Base-by-base conservation (phyloP, 1,284 basidiomycete genomes). In the Fereydounia khargensis region DNA sequence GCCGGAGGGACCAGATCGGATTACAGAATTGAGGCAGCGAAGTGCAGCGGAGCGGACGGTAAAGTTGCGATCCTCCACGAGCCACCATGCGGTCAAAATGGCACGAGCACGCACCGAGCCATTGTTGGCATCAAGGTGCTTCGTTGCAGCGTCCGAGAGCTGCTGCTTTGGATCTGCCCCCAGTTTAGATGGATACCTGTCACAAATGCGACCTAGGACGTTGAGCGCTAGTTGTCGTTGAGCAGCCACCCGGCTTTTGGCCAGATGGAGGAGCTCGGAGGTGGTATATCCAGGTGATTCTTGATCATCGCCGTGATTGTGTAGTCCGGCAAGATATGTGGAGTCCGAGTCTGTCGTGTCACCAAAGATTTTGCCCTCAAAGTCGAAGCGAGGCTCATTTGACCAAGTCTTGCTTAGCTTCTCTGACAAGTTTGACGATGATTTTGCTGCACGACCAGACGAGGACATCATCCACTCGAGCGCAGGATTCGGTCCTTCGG, bases 221-320 rank as follows among this genome's bases (percentile, higher is more conserved):
- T 83, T 83, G 19, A 95, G 79, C 83, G 92, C 91, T 0, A 84
- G 83, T 8, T 86, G 84, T 21, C 91, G 81, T 72, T 96, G 91
- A 9, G 86, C 86, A 7, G 86, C 84, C 0, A 91, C 86, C 0
- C 86, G 88, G 5, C 89, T 91, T 40, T 88, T 80, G 1, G 85
- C 84, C 3, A 94, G 81, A 35, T 89, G 79, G 35, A 92, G 83
- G n/a, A 95, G 81, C 55, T 95, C 91, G 27, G 87, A 84, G 0
- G 94, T 78, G 0, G 89, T 91, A 75, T 95, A 96, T 0, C 91
- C 92, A 0, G 91, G 91, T n/a, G 77, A 60, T 32, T 85, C 85
- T 47, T 89, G 87, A 0, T 88, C 84, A 51, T 75, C 65, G 16
- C 79, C 79, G 47, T 95, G 91, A 73, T 95, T 91, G 75, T 96